Conservation (phyloP, 768 basidiomycete species). For the Mrakia hoshinonis region DNA sequence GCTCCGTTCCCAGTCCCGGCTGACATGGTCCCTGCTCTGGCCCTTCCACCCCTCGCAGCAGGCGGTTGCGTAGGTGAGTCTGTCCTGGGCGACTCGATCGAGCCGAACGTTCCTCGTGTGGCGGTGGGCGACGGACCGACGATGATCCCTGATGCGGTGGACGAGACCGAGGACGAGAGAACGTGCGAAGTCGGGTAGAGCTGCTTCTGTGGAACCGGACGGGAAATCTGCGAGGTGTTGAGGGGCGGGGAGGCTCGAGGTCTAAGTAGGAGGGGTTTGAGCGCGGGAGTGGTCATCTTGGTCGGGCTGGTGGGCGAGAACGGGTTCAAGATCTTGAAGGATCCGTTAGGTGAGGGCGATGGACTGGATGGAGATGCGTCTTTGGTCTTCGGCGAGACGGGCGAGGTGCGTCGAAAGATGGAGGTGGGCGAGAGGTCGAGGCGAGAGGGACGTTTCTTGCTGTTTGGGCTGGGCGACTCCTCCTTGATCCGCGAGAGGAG, state of each 20-base stretch:
- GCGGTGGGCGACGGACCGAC: not conserved
- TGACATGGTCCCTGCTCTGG: not conserved
- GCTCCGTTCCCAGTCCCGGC: no score
- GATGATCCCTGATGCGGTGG: not conserved
- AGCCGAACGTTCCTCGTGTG: not conserved
- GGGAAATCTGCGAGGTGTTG: slow-evolving; percentile 2
- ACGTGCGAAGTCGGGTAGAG: not conserved
- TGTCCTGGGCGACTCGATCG: no score
- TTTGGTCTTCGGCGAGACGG: not conserved
- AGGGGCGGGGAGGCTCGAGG: not conserved
- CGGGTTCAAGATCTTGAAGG: not conserved
- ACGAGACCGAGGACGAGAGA: not conserved
- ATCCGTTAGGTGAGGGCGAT: not conserved
- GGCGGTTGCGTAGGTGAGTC: not conserved
- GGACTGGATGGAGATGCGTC: not conserved
- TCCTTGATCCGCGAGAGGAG: not conserved
- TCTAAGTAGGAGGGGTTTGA: not conserved
- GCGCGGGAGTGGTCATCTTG: not conserved
- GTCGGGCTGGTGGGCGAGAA: not conserved
- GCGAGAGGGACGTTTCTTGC: slow-evolving; percentile 9
- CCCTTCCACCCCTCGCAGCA: not conserved
- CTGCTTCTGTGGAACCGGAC: not conserved
- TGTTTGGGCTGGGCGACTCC: not conserved
- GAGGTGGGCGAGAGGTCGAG: slow-evolving; percentile 2
- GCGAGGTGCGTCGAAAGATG: not conserved